Evolutionary conservation across 2,329 filamentous ascomycete species (phyloP), one percentile per base, ranked within the genome.

Genomic region (Leptoxyphium fumago): DNA sequence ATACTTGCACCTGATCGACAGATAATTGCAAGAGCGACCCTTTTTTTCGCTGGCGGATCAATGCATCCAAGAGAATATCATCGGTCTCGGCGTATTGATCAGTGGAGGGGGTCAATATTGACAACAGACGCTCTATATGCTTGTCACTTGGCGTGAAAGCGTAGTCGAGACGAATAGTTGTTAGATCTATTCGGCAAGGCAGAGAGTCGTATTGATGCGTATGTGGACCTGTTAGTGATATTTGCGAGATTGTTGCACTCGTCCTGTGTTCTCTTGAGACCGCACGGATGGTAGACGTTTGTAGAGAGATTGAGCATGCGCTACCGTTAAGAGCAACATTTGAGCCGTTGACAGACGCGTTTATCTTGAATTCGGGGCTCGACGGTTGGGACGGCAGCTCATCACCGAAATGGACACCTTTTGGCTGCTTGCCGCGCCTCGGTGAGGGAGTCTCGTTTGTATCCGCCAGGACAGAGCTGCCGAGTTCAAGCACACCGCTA

Each of bases 1-100:
- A 68, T 17, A 80, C 65, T 42, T 78, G 77, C 14, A 87, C 62
- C 26, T 73, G 72, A 26, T 78, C 78, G 5, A 93, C 58, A 2
- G 74, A 78, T 5, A 84, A 61, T 41, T 85, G 78, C 28, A 95
- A 67, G 6, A 96, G 81, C 9, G 84, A 80, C 0, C 89, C 91
- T 62, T 95, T 89, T 43, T 81, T 75, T 47, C 91, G 73, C 61
- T 98, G 91, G 17, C 84, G 75, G 11, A 96, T 66, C 1, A 98
- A 70, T 0, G 86, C 95, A 53, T 96, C 89, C 17, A 98, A 76
- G 71, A 98, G 80, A 47, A 98, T 94, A 55, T 96, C 89, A 53
- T 95, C 86, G 47, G 93, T 84, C 40, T 80, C 78, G 48, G 89
- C 81, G 54, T 91, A 95, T 50, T 88, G 86, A 60, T 91, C 79